phyloP scores from a whole-genome alignment of 2,329 filamentous ascomycete genomes.

The Magnaporthales sp. region DNA sequence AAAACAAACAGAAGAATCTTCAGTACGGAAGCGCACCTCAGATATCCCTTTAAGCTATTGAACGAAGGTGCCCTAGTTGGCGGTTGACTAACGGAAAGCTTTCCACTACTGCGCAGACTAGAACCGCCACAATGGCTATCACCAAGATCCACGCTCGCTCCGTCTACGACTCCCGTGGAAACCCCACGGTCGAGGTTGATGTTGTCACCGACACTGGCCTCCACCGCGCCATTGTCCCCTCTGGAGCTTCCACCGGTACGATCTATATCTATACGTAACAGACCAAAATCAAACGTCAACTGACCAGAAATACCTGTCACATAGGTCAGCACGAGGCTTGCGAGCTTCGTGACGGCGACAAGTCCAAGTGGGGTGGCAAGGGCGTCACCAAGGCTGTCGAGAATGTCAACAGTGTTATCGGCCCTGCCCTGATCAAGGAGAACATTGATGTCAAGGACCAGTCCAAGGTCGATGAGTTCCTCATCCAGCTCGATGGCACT shows the following conservation, averaged over 20 bases:
- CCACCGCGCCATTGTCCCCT: slow-evolving; percentile 95
- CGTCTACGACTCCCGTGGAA: slow-evolving; percentile 97
- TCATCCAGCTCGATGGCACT: slow-evolving; percentile 77
- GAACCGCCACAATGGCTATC: slow-evolving; percentile 59
- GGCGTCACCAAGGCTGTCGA: slow-evolving; percentile 78
- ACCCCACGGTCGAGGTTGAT: slow-evolving; percentile 98
- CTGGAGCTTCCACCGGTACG: slow-evolving; percentile 88
- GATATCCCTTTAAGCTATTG: background rate
- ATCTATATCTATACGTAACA: slow-evolving; percentile 13
- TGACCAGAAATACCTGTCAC: slow-evolving; percentile 12
- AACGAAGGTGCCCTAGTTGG: background rate
- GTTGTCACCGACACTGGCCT: slow-evolving; percentile 93
- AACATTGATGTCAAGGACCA: slow-evolving; percentile 81
- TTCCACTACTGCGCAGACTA: background rate
- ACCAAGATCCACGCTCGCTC: slow-evolving; percentile 85
- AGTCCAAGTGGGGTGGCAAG: slow-evolving; percentile 79
- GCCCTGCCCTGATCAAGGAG: slow-evolving; percentile 73
- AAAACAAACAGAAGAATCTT: background rate
- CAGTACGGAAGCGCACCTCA: background rate
- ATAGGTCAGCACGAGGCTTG: slow-evolving; percentile 82
- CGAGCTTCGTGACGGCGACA: slow-evolving; percentile 86
- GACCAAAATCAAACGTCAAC: slow-evolving; percentile 1
- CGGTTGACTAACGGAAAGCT: background rate
- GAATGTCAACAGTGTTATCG: slow-evolving; percentile 79
- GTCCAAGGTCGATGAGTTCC: slow-evolving; percentile 73